phyloP scores from a whole-genome alignment of 495 filamentous ascomycete genomes.

The Alectoria sarmentosa region DNA sequence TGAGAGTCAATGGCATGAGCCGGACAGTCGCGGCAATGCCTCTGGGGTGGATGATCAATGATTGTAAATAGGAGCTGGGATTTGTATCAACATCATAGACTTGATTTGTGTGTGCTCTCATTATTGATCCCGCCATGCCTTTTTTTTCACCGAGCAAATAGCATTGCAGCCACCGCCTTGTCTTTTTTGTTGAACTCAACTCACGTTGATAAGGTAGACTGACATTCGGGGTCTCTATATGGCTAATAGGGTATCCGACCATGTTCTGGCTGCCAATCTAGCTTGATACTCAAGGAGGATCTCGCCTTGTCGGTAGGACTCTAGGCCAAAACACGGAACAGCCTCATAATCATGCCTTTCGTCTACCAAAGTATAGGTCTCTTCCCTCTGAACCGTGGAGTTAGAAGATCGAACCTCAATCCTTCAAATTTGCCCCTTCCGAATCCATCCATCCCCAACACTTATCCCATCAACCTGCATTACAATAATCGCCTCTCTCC shows the following conservation, averaged over 20 bases:
- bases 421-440: background rate
- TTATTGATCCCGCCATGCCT: background rate
- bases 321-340: background rate
- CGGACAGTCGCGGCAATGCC: background rate
- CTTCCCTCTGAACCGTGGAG: background rate
- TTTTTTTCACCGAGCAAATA: background rate
- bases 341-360: background rate
- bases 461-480: background rate
- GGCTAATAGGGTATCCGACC: background rate
- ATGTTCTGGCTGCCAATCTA: background rate
- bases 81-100: conserved; percentile 7
- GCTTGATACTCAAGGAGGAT: background rate
- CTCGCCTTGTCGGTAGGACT: background rate
- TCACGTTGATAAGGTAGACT: background rate
- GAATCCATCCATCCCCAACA: background rate
- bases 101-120: background rate
- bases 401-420: background rate
- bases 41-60: background rate
- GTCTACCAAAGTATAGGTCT: background rate
- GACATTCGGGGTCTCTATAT: background rate
- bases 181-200: background rate
- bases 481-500: background rate
- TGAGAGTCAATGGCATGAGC: conserved; percentile 20
- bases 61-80: conserved; percentile 9
- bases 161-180: background rate